A percentile compares a stretch with the other conserved stretches of the same genome.
These are phyloP conservation scores for Ophiostoma piceae DNA, from an alignment of 2,329 filamentous ascomycete species.

Conservation along the genomic window DNA sequence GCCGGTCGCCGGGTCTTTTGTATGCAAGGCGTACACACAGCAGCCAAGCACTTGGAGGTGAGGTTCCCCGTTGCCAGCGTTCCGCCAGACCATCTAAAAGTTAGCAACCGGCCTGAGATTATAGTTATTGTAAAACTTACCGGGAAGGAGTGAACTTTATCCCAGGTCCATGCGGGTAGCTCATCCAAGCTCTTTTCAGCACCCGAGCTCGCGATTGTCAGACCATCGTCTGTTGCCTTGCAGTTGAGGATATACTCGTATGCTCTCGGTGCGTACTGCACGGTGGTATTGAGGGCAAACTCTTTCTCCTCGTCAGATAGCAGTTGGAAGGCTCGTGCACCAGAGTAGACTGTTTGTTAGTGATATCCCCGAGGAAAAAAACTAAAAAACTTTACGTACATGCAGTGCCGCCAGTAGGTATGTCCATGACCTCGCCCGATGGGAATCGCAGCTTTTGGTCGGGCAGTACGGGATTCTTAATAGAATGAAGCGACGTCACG, in stretches of 20 bases:
- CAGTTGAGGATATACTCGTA: constrained; percentile 10
- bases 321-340: constrained; percentile 2
- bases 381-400: background rate
- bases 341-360: constrained; percentile 28
- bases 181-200: background rate
- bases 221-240: constrained; percentile 8
- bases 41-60: constrained; percentile 7
- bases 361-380: too few relatives aligned
- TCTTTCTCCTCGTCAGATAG: constrained; percentile 5
- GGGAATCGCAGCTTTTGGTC: background rate
- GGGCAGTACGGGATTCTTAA: constrained; percentile 35
- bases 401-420: constrained; percentile 40
- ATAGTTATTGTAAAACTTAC: background rate
- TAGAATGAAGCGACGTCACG: constrained; percentile 34
- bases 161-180: constrained; percentile 7
- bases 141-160: constrained; percentile 8
- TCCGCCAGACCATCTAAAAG: constrained; percentile 10
- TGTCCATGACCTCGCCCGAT: constrained; percentile 38
- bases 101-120: background rate
- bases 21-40: constrained; percentile 5
- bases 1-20: constrained; percentile 1
- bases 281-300: constrained; percentile 3
- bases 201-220: background rate
- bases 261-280: background rate
- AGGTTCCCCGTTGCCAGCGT: background rate